Base-by-base conservation (phyloP, 192 early-diverging fungal species). In the Rhizoclosmatium sp. region DNA sequence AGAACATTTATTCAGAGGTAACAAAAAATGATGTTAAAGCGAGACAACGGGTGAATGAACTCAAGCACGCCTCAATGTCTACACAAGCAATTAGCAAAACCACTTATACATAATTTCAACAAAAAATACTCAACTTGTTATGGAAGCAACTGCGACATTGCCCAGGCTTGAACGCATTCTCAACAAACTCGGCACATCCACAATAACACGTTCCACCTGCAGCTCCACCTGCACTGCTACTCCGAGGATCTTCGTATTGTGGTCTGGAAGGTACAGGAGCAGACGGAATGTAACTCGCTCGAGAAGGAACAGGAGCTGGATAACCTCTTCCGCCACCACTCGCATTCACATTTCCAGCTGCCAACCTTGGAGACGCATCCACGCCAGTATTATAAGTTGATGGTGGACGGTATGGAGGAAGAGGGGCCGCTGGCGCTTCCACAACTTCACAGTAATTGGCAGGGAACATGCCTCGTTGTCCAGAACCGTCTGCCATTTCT, bases 141-240 rank as follows among this genome's bases (percentile, higher is more conserved):
- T 97, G 95, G 81, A 90, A 94, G 85, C 95, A 97, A 76, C 92
- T 94, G 80, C 86, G 94, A 83, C 95, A 97, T 70, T 87, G 88
- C 39, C 86, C 90, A 47, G 86, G 84, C 73, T 92, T 91, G 82
- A 95, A 95, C 12, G 91, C 90, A 84, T 95, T 91, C 39, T 93
- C 80, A 51, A 84, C 81, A 85, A 90, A 94, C 47, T 95, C 93
- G 42, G 85, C 80, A 85, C 94, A 96, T 12, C 89, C 91, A 74
- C 95, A 95, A 44, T 82, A 76, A 69, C 90, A 92, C n/a, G 83
- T 84, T 23, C 77, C 70, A 47, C 68, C 64, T 51, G 49, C 46
- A 42, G 59, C 61, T 31, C 44, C 65, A 59, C 19, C 59, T 10
- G n/a, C 61, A 76, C 62, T 68, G 3, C n/a, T 42, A 49, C 54